Percentiles rank a stretch among this genome's conserved stretches.
phyloP scores from a whole-genome alignment of 352 stramenopile genomes.

The Thalassiosira livingstoniorum region DNA sequence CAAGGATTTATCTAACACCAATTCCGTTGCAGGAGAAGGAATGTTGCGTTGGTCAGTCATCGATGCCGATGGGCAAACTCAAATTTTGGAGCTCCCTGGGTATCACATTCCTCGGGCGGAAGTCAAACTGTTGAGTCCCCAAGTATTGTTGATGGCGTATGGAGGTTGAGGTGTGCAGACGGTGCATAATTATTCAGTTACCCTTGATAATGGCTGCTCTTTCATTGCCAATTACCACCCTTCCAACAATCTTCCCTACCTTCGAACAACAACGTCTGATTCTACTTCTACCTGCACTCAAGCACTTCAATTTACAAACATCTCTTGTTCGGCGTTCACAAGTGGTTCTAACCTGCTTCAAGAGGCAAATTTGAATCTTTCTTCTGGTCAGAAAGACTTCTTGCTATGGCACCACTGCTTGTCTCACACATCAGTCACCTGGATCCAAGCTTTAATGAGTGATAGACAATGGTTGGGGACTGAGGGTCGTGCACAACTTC shows the following conservation, averaged over 20 bases:
- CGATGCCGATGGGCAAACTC: neutral
- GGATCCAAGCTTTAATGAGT: conserved; percentile 27
- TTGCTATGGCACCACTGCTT: conserved; percentile 49
- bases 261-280: neutral
- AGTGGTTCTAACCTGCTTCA: neutral
- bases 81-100: neutral
- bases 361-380: conserved; percentile 47
- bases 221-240: neutral
- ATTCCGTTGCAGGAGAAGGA: neutral
- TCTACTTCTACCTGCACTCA: neutral
- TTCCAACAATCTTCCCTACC: neutral
- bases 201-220: neutral
- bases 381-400: conserved; percentile 34
- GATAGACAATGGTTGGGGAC: neutral
- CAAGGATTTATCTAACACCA: conserved; percentile 9
- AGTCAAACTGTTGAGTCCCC: neutral
- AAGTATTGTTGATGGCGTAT: neutral
- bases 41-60: neutral
- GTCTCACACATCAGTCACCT: conserved; percentile 4
- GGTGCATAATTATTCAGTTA: neutral
- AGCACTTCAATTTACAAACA: neutral
- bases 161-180: neutral
- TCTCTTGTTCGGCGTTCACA: neutral
- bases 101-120: neutral
- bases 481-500: neutral